Evolutionary conservation across 345 rosid species (phyloP), one percentile per base, ranked within the genome.

Genomic region (Reutealis trisperma): DNA sequence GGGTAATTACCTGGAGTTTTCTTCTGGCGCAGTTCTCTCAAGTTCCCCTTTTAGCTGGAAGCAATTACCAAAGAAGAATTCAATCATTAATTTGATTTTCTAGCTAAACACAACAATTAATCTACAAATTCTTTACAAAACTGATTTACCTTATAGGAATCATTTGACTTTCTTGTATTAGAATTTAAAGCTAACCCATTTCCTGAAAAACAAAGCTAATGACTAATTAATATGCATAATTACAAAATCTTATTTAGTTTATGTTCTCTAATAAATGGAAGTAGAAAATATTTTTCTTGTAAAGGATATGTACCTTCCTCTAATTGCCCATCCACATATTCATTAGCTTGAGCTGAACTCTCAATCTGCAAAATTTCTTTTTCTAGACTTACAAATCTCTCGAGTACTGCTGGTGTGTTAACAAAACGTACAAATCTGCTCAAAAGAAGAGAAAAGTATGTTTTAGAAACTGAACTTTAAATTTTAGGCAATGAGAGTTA

Each of bases 321-420:
- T 60, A 37, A 67, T 63, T 71, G 84, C 32, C 80, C 85, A 60
- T 78, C 64, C 8, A 21, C 76, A 77, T 63, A 71, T 69, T 88
- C 94, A 77, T 88, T 86, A 73, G 84, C 89, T 80, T 85, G 91
- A 87, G 88, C 82, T 9, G 94, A 87, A 63, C 75, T 75, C 86
- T 92, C 91, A 55, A 92, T 91, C 81, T 94, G 93, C 83, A 76
- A 77, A 67, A 94, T 94, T 87, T 94, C 97, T 45, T 78, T 89
- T 83, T 94, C 98, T 41, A 94, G 47, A 49, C 68, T 75, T 62
- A 88, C 92, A 72, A 94, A 92, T 78, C 98, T 85, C 86, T 92
- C 98, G n/a, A 94, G 93, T 67, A 92, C 89, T 24, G 93, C 96
- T 16, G 98, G 98, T 41, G 97, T 90, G 77, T 89, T 87, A 70